Conservation (phyloP, 1,284 basidiomycete species). For the Xanthoconium separans region DNA sequence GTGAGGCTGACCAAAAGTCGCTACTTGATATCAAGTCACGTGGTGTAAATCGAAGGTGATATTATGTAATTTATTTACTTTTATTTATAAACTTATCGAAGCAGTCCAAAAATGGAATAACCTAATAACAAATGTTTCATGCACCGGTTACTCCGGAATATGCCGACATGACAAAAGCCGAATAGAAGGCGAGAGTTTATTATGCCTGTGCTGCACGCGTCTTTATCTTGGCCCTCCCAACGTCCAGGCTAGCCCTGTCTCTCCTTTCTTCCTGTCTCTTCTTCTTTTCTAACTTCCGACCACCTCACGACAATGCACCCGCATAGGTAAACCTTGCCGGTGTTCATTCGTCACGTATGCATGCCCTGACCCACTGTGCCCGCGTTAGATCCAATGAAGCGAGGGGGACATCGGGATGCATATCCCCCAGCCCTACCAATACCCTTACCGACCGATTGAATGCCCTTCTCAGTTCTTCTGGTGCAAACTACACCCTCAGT, state of each 20-base stretch:
- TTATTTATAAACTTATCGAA: neutral
- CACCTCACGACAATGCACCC: constrained; percentile 9
- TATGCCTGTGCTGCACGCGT: neutral
- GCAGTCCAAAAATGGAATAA: neutral
- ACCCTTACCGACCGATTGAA: constrained; percentile 73
- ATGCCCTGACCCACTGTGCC: constrained; percentile 5
- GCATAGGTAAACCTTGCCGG: constrained; percentile 6
- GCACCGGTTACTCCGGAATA: neutral
- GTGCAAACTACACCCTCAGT: constrained; percentile 59
- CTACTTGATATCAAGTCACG: constrained; percentile 7
- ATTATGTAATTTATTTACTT: neutral
- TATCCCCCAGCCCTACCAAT: constrained; percentile 54
- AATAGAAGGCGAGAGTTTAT: neutral
- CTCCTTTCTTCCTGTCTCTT: neutral
- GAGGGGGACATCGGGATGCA: constrained; percentile 37
- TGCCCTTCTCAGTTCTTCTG: constrained; percentile 59
- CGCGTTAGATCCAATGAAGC: constrained; percentile 7
- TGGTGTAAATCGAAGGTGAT: neutral
- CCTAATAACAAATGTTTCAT: neutral
- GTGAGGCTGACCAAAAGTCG: neutral
- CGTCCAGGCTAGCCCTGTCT: neutral
- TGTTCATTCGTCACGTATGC: neutral
- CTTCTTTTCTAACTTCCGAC: neutral
- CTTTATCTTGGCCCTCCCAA: neutral
- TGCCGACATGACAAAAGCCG: neutral